Percentiles rank a stretch among this genome's conserved stretches.
Conservation (phyloP, 257 asterid species). For the Penstemon davidsonii region DNA sequence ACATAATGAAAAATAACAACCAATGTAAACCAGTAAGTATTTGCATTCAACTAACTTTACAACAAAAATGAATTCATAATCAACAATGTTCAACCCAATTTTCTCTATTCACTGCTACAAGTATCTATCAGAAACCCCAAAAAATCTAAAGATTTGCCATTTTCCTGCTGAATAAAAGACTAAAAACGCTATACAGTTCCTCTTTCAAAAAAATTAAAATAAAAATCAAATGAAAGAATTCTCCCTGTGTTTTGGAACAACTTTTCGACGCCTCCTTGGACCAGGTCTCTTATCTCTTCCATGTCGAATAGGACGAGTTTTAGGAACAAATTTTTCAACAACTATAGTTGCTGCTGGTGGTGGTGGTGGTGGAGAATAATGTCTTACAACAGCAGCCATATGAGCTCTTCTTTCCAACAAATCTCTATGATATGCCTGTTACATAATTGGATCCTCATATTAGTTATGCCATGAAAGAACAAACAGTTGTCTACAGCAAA, state of each 20-base stretch:
- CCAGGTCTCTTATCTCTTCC: conserved; percentile 65
- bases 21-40: conserved; percentile 33
- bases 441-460: conserved; percentile 20
- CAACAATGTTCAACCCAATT: conserved; percentile 23
- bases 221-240: conserved; percentile 40
- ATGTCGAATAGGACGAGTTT: conserved; percentile 42
- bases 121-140: conserved; percentile 22
- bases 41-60: conserved; percentile 33
- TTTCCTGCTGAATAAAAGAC: conserved; percentile 25
- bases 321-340: conserved; percentile 36
- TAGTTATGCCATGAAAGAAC: conserved; percentile 15
- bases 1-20: conserved; percentile 3
- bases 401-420: conserved; percentile 75
- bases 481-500: background rate
- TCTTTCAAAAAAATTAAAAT: conserved; percentile 29
- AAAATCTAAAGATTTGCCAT: conserved; percentile 29
- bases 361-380: conserved; percentile 26
- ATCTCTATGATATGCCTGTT: conserved; percentile 90
- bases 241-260: conserved; percentile 49
- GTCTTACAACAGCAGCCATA: conserved; percentile 34
- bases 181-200: conserved; percentile 38
- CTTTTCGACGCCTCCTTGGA: conserved; percentile 72
- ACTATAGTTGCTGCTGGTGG: conserved; percentile 16
- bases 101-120: conserved; percentile 25
- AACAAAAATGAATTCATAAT: conserved; percentile 32